Evolutionary conservation across 2,329 filamentous ascomycete genomes (phyloP).

Genomic region (Chaetothyriales sp.): DNA sequence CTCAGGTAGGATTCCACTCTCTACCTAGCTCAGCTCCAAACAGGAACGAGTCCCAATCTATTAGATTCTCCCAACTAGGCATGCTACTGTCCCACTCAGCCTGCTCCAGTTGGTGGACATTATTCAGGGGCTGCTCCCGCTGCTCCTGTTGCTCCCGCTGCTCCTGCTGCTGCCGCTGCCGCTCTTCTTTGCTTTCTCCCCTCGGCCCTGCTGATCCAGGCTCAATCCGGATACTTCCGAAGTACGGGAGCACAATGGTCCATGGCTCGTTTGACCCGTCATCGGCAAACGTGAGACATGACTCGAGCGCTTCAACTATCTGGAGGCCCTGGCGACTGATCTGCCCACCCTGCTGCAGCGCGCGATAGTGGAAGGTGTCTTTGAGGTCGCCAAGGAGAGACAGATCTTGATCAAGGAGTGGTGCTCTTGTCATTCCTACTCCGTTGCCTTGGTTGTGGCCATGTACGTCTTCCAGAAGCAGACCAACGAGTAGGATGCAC

Average conservation of each 20-base stretch:
- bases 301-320: constrained; percentile 12
- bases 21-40: constrained; percentile 12
- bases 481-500: constrained; percentile 13
- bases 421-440: neutral
- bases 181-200: neutral
- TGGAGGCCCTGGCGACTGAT: constrained; percentile 15
- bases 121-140: neutral
- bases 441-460: no score
- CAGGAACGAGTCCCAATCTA: constrained; percentile 13
- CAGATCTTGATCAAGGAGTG: constrained; percentile 7
- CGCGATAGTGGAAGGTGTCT: constrained; percentile 16
- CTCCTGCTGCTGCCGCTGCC: neutral
- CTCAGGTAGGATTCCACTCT: constrained; percentile 7
- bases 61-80: no score
- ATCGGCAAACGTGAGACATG: constrained; percentile 6
- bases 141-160: neutral
- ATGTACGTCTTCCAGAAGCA: constrained; percentile 2
- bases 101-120: no score
- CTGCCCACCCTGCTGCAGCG: constrained; percentile 8
- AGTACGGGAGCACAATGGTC: constrained; percentile 15
- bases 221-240: constrained; percentile 5
- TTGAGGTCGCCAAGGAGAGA: constrained; percentile 13
- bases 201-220: no score
- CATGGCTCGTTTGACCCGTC: constrained; percentile 5
- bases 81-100: no score